Conservation (phyloP, 2,329 filamentous ascomycete genomes). For the Ceratocystis smalleyi region DNA sequence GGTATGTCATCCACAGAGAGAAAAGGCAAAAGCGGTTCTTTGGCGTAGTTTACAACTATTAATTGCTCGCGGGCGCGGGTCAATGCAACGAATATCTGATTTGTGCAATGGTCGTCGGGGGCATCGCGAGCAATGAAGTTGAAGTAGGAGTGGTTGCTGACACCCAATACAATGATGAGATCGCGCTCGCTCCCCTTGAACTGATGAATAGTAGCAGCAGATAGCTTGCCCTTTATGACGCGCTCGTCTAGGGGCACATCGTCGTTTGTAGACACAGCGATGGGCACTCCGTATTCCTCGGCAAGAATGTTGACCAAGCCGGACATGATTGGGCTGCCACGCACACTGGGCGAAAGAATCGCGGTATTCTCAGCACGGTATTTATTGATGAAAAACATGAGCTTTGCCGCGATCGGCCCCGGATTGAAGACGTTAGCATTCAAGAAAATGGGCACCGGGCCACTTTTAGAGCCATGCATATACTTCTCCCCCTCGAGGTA, state of each 20-base stretch:
- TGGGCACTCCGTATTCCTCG: constrained; percentile 17
- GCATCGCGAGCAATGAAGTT: constrained; percentile 19
- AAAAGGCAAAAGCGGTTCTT: constrained; percentile 20
- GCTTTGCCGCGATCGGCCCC: constrained; percentile 16
- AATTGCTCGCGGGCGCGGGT: constrained; percentile 22
- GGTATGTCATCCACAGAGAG: constrained; percentile 12
- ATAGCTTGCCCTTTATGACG: constrained; percentile 22
- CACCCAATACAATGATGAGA: constrained; percentile 21
- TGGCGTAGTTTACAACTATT: constrained; percentile 20
- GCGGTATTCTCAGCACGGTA: constrained; percentile 18
- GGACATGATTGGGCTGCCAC: neutral
- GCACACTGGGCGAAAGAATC: constrained; percentile 9
- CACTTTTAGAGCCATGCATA: constrained; percentile 22
- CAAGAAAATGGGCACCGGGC: constrained; percentile 22
- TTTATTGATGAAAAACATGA: constrained; percentile 19
- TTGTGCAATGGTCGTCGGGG: constrained; percentile 23
- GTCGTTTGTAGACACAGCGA: constrained; percentile 20
- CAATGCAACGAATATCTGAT: constrained; percentile 22
- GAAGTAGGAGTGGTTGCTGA: constrained; percentile 21
- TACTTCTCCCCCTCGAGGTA: constrained; percentile 22
- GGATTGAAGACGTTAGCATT: constrained; percentile 16
- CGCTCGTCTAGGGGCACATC: constrained; percentile 20
- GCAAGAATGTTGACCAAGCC: constrained; percentile 6
- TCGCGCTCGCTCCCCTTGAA: constrained; percentile 25
- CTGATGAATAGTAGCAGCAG: constrained; percentile 23